A percentile compares a stretch with the other conserved stretches of the same genome.
Evolutionary conservation across 768 basidiomycete genomes (phyloP).

Genomic region (Lyophyllum atratum): DNA sequence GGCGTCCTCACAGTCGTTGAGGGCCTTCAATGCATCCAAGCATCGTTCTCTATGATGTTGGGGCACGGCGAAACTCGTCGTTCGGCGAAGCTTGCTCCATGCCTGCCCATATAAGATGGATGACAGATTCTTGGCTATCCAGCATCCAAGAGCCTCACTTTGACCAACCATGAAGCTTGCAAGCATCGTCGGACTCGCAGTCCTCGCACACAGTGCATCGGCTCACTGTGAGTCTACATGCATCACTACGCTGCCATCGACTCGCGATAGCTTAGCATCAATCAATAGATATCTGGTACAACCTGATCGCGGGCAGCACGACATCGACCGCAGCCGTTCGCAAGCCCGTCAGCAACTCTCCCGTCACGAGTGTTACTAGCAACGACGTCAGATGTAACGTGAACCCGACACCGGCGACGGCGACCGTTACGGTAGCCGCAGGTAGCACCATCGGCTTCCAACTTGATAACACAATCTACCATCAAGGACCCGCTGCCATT

Average conservation of each 20-base stretch:
- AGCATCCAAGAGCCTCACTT: neutral
- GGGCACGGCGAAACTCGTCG: neutral
- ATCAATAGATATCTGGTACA: constrained; percentile 21
- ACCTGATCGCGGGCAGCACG: constrained; percentile 12
- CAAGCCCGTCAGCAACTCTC: constrained; percentile 17
- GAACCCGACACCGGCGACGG: constrained; percentile 19
- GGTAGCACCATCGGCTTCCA: constrained; percentile 28
- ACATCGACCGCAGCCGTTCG: constrained; percentile 15
- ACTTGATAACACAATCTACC: constrained; percentile 30
- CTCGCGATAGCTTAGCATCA: neutral
- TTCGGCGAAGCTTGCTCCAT: constrained; percentile 7
- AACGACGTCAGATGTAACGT: constrained; percentile 25
- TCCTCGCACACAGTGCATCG: constrained; percentile 10
- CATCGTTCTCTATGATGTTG: neutral
- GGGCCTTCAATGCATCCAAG: neutral
- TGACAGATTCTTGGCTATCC: neutral
- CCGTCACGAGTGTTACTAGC: constrained; percentile 19
- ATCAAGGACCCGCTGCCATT: constrained; percentile 30
- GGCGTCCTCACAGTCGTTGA: neutral
- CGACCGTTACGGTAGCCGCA: constrained; percentile 25
- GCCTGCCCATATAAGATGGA: neutral
- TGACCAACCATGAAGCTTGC: constrained; percentile 8
- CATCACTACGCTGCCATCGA: neutral
- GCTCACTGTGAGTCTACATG: constrained; percentile 11
- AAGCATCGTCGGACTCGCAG: constrained; percentile 8